Base-by-base conservation (phyloP, 805 yeast species). In the Wickerhamiella nectarea region DNA sequence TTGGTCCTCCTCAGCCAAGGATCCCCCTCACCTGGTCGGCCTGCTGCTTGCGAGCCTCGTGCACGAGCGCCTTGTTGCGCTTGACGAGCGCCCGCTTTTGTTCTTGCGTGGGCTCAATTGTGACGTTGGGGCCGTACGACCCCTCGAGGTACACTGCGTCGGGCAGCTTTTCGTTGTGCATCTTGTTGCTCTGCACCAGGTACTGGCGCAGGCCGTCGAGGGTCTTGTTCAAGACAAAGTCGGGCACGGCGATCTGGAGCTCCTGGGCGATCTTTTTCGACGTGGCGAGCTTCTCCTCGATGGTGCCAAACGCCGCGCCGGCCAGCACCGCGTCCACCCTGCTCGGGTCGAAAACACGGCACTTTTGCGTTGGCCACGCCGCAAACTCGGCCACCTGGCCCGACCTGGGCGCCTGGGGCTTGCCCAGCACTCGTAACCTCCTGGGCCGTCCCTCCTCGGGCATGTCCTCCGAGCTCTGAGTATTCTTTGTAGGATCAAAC, bases 81-180 rank as follows among this genome's bases (percentile, higher is more conserved):
- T 33, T 15, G 15, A 28, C 62, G 55, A 72, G 74, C 45, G 68
- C 65, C 46, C 60, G 59, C 35, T 69, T 67, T 44, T 65, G 62
- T n/a, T 68, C 66, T 52, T 69, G 75, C 36, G 71, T 63, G 45
- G 71, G 75, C 48, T 76, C 64, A 48, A 61, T 25, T 0, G 49
- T 50, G 24, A 62, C 46, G 45, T 80, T 82, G 4, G 73, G 65
- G 33, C 80, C 75, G 24, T 61, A 65, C 54, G 75, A 80, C 36
- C 73, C 77, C 22, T 65, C 67, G 6, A 83, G 66, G 48, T 76
- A 75, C 45, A 83, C 73, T 22, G 84, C 89, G 53, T 80, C 73
- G n/a, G 91, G 86, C 54, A 76, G 73, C 56, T 76, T 71, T 56
- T 80, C 86, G 52, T 72, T 73, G 50, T 64, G 70, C 52, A 68